phyloP scores from a whole-genome alignment of 1,139 yeast species.

The Protomyces inouyei region DNA sequence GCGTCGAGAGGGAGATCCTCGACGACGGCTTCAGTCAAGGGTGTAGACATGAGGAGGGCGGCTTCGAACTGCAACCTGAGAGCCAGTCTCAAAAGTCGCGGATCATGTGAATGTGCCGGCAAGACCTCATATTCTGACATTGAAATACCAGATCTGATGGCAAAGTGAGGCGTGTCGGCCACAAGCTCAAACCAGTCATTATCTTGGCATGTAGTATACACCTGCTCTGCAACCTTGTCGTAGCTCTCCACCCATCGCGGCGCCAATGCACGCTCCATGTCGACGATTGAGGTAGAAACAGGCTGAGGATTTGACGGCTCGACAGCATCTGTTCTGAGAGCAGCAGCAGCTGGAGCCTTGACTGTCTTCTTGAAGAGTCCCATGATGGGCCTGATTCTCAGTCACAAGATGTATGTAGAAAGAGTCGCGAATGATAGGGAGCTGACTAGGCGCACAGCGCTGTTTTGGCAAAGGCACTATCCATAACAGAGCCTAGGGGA shows the following conservation, averaged over 20 bases:
- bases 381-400: neutral
- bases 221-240: conserved; percentile 29
- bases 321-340: neutral
- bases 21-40: conserved; percentile 26
- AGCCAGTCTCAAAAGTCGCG: neutral
- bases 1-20: conserved; percentile 23
- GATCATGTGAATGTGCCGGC: neutral
- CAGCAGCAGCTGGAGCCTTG: neutral
- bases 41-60: conserved; percentile 27
- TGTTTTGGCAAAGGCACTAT: neutral
- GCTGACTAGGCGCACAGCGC: neutral
- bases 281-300: neutral
- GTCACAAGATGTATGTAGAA: no score
- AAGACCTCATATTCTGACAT: conserved; percentile 2
- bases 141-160: conserved; percentile 22
- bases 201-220: conserved; percentile 26
- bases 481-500: no score
- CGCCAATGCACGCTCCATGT: conserved; percentile 1
- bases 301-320: neutral
- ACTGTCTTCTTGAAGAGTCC: neutral
- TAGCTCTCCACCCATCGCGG: conserved; percentile 25
- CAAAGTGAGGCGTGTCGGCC: conserved; percentile 12
- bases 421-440: no score
- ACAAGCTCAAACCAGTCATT: conserved; percentile 29
- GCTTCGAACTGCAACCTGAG: conserved; percentile 24